Conservation (phyloP, 140 eudicot genomes). For the Bidens hawaiensis region DNA sequence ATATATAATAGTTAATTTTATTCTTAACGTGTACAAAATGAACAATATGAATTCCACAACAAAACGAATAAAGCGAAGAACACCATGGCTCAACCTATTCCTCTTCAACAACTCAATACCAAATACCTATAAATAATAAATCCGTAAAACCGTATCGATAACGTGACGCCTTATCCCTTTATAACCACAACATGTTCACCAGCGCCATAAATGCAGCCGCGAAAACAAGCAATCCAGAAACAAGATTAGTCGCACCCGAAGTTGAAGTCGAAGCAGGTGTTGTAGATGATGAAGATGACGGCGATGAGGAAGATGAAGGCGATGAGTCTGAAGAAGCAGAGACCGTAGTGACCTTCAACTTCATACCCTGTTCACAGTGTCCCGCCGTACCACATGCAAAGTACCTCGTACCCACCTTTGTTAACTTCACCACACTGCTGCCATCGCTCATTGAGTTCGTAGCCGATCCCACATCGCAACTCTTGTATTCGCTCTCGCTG, state of each 20-base stretch:
- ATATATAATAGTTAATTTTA: no score
- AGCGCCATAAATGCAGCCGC: slow-evolving; percentile 12
- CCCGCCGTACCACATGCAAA: slow-evolving; percentile 83
- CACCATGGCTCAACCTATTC: slow-evolving; percentile 1
- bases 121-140: not conserved
- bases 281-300: slow-evolving; percentile 12
- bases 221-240: slow-evolving; percentile 15
- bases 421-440: slow-evolving; percentile 60
- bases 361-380: slow-evolving; percentile 74
- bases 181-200: slow-evolving; percentile 19
- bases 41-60: not conserved
- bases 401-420: slow-evolving; percentile 65
- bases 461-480: slow-evolving; percentile 54
- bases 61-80: not conserved
- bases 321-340: slow-evolving; percentile 33
- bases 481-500: slow-evolving; percentile 61
- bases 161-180: not conserved
- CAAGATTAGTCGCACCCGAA: slow-evolving; percentile 14
- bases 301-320: slow-evolving; percentile 20
- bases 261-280: slow-evolving; percentile 32
- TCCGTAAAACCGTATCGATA: not conserved
- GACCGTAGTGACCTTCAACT: slow-evolving; percentile 63
- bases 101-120: slow-evolving; percentile 1
- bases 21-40: not conserved
- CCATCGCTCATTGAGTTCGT: slow-evolving; percentile 57